Percentiles rank a stretch among this genome's conserved stretches.
Conservation (phyloP, 306 rosid genomes). For the Corylus heterophylla region DNA sequence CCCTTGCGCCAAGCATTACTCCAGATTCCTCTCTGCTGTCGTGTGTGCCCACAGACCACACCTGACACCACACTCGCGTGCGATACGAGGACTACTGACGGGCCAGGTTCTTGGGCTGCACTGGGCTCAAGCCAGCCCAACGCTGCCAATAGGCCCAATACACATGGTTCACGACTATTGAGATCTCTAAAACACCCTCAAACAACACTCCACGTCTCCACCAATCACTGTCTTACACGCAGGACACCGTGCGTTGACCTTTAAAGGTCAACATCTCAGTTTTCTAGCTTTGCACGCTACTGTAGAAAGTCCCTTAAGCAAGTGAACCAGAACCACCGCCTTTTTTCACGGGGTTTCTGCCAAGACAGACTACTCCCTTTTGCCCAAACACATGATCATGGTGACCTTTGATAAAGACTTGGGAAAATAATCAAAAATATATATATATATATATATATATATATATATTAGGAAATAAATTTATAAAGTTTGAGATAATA, state of each 20-base stretch:
- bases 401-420: neutral
- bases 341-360: neutral
- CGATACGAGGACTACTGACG: no score
- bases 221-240: neutral
- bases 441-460: no score
- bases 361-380: neutral
- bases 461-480: no score
- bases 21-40: neutral
- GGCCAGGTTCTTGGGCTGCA: neutral
- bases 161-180: no score
- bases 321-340: no score
- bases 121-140: neutral
- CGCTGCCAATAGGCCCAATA: neutral
- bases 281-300: neutral
- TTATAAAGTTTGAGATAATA: no score
- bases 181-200: no score
- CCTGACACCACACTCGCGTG: no score
- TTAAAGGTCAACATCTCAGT: neutral
- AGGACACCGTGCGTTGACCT: neutral
- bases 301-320: no score
- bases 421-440: no score
- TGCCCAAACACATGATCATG: neutral
- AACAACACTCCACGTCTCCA: neutral
- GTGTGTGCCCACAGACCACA: no score
- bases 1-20: no score